Base-by-base conservation (phyloP, 495 filamentous ascomycete genomes). In the Bombardia bombarda region DNA sequence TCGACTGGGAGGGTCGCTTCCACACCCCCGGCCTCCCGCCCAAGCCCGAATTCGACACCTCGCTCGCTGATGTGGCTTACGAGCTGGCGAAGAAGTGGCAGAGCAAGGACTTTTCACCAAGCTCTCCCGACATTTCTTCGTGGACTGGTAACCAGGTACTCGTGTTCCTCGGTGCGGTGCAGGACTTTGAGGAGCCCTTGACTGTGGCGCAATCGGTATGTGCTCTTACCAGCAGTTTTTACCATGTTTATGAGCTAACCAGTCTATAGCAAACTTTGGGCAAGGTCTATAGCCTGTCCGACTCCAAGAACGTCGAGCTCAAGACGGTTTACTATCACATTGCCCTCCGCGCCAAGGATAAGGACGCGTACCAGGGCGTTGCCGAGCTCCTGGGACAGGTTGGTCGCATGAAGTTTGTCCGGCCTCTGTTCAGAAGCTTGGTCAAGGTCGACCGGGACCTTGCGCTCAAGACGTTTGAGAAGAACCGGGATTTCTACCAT, bases 401-500 rank as follows among this genome's bases (percentile, higher is more conserved):
- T 47, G 90, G 90, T 4, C 76, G 92, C 38, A 95, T 98, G 90
- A 98, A 98, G 74, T 96, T 90, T 61, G 88, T 95, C 41, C 74
- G 88, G 46, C 85, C 89, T 39, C 61, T 98, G 61, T 92, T 79
- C 67, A 75, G 80, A 48, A 67, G 74, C 42, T 65, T 97, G 51
- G 81, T 82, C 50, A 77, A 79, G 51, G 73, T 82, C 2, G 83
- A 95, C 66, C 69, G 77, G 23, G 63, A 78, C 22, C 60, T 94
- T 56, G 90, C 92, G 7, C 50, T 87, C 32, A 70, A 77, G 58
- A 95, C 90, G 1, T 95, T 95, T 53, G 72, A 86, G 69, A 83
- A 83, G 68, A 80, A 95, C 52, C 84, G 75, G 50, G 79, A 84
- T 38, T 98, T 96, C 53, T 98, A 98, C 58, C 90, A 96, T 61